phyloP scores from a whole-genome alignment of 2,329 filamentous ascomycete genomes.

The Fusarium subglutinans region DNA sequence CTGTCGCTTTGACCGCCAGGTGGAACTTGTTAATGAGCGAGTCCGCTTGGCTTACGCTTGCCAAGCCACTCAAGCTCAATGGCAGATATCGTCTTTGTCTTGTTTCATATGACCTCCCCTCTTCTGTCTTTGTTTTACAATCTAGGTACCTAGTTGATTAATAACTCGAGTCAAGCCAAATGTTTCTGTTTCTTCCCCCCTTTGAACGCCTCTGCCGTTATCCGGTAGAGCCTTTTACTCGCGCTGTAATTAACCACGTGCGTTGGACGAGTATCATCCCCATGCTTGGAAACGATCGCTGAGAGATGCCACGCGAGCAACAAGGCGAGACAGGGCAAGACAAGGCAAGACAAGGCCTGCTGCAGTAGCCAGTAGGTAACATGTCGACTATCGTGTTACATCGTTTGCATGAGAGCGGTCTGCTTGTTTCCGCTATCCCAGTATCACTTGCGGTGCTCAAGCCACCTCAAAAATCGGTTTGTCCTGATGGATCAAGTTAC shows the following conservation, averaged over 20 bases:
- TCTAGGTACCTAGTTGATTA: background rate
- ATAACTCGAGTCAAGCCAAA: background rate
- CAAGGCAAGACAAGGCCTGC: conserved; percentile 1
- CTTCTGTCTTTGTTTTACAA: background rate
- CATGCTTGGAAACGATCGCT: conserved; percentile 6
- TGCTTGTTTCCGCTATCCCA: background rate
- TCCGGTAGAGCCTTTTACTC: background rate
- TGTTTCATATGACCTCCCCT: background rate
- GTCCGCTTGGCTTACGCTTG: background rate
- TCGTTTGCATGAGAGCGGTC: conserved; percentile 7
- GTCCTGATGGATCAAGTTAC: conserved; percentile 1
- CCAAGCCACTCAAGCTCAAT: background rate
- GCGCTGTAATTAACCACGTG: conserved; percentile 20
- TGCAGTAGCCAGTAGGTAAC: background rate
- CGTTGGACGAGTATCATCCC: conserved; percentile 16
- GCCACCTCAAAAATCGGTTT: background rate
- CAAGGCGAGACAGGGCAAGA: background rate
- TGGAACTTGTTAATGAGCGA: background rate
- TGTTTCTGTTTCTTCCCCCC: background rate
- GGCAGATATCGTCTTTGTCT: background rate
- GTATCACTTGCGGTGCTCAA: background rate
- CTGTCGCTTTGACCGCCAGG: background rate
- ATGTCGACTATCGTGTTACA: conserved; percentile 20
- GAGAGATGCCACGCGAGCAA: conserved; percentile 26
- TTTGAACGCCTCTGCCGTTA: conserved; percentile 9